phyloP scores from a whole-genome alignment of 306 rosid species.

The Castanospermum australe region DNA sequence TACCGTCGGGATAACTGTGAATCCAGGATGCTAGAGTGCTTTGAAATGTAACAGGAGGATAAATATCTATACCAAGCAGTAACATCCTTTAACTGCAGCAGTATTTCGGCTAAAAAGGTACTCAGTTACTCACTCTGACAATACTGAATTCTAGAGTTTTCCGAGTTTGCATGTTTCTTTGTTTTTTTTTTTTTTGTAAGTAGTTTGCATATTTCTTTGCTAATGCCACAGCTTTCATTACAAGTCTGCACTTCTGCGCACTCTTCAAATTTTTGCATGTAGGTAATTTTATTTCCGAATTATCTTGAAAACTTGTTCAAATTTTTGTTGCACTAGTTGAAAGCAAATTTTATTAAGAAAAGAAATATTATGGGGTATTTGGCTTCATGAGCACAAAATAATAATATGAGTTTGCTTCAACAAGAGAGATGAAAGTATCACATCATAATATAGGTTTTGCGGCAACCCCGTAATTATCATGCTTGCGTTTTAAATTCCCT shows the following conservation, averaged over 20 bases:
- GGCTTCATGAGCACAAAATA: background rate
- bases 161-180: background rate
- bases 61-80: background rate
- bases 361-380: background rate
- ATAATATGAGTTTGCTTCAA: too few relatives aligned
- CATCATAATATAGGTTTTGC: too few relatives aligned
- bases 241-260: background rate
- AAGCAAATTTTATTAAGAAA: background rate
- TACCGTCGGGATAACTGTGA: background rate
- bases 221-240: background rate
- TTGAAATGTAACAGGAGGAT: background rate
- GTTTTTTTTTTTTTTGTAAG: too few relatives aligned
- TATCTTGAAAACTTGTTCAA: background rate
- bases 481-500: too few relatives aligned
- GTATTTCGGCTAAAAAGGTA: background rate
- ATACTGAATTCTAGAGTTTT: background rate
- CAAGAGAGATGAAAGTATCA: too few relatives aligned
- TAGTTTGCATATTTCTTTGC: background rate
- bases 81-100: background rate
- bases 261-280: background rate
- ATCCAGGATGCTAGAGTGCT: background rate
- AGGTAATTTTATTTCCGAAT: too few relatives aligned
- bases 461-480: too few relatives aligned
- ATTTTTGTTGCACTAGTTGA: background rate
- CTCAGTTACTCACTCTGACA: too few relatives aligned